A percentile compares a stretch with the other conserved stretches of the same genome.
phyloP scores from a whole-genome alignment of 805 yeast species.

The Schwanniomyces polymorphus region DNA sequence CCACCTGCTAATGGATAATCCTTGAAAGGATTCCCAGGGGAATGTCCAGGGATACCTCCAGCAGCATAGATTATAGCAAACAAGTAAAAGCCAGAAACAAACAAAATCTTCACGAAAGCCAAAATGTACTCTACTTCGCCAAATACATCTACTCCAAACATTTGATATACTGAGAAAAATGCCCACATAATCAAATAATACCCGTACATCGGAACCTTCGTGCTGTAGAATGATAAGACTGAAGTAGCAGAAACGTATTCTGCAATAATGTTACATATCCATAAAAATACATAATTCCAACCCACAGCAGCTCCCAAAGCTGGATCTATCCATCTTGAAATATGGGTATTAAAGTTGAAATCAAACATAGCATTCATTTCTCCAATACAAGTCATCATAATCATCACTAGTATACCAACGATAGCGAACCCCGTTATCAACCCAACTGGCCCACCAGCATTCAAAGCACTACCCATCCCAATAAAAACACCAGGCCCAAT shows the following conservation, averaged over 20 bases:
- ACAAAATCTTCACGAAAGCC: constrained; percentile 40
- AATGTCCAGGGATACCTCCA: constrained; percentile 4
- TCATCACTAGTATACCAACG: constrained; percentile 2
- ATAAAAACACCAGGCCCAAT: constrained; percentile 60
- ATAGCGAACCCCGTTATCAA: constrained; percentile 1
- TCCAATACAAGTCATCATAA: constrained; percentile 4
- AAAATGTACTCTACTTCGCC: constrained; percentile 27
- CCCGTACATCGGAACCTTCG: constrained; percentile 27
- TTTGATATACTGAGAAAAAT: constrained; percentile 34
- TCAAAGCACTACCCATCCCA: constrained; percentile 49
- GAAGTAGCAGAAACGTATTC: constrained; percentile 3
- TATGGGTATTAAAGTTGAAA: constrained; percentile 49
- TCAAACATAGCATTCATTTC: constrained; percentile 13
- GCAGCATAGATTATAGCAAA: constrained; percentile 27
- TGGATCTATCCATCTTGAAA: constrained; percentile 47
- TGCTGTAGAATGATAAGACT: constrained; percentile 1
- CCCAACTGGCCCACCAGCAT: constrained; percentile 57
- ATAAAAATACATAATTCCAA: constrained; percentile 45
- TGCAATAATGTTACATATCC: constrained; percentile 16
- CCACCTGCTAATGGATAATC: constrained; percentile 7
- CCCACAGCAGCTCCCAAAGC: constrained; percentile 60
- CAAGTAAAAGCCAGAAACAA: constrained; percentile 22
- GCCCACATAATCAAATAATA: constrained; percentile 46
- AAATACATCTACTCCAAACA: constrained; percentile 25
- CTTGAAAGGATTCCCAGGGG: constrained; percentile 11